Evolutionary conservation across 805 yeast genomes (phyloP).

Genomic region (Myxozyma sirexii): DNA sequence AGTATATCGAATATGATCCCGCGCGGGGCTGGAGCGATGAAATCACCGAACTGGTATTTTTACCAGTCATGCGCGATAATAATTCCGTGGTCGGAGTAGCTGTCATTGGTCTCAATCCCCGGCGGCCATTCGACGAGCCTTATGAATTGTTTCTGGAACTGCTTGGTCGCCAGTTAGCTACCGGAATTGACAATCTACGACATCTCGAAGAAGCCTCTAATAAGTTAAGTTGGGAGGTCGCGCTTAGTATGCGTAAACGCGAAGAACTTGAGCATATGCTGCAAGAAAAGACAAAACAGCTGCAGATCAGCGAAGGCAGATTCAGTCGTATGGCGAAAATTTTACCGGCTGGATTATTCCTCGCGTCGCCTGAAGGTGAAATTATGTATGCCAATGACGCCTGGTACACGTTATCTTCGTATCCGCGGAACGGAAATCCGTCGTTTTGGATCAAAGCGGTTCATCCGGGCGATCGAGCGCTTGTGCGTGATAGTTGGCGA

Average conservation of each 20-base stretch:
- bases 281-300: slow-evolving; percentile 26
- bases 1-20: slow-evolving; percentile 28
- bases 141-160: slow-evolving; percentile 32
- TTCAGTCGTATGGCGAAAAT: slow-evolving; percentile 33
- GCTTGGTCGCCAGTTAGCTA: slow-evolving; percentile 33
- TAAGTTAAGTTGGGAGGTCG: slow-evolving; percentile 29
- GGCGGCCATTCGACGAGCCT: slow-evolving; percentile 29
- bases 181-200: slow-evolving; percentile 29
- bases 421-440: slow-evolving; percentile 28
- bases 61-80: slow-evolving; percentile 34
- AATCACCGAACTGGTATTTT: slow-evolving; percentile 20
- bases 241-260: slow-evolving; percentile 13
- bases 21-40: slow-evolving; percentile 34
- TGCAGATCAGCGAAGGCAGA: slow-evolving; percentile 31
- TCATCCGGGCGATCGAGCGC: slow-evolving; percentile 32
- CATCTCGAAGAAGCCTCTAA: slow-evolving; percentile 30
- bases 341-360: slow-evolving; percentile 33
- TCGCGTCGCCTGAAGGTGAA: slow-evolving; percentile 31
- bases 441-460: slow-evolving; percentile 34
- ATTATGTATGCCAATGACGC: slow-evolving; percentile 34
- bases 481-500: slow-evolving; percentile 32
- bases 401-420: slow-evolving; percentile 27
- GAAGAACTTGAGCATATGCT: slow-evolving; percentile 27
- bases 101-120: slow-evolving; percentile 32
- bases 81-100: slow-evolving; percentile 33